Evolutionary conservation across 2,329 filamentous ascomycete species (phyloP), one percentile per base, ranked within the genome.

Genomic region (Erysiphe pulchra): DNA sequence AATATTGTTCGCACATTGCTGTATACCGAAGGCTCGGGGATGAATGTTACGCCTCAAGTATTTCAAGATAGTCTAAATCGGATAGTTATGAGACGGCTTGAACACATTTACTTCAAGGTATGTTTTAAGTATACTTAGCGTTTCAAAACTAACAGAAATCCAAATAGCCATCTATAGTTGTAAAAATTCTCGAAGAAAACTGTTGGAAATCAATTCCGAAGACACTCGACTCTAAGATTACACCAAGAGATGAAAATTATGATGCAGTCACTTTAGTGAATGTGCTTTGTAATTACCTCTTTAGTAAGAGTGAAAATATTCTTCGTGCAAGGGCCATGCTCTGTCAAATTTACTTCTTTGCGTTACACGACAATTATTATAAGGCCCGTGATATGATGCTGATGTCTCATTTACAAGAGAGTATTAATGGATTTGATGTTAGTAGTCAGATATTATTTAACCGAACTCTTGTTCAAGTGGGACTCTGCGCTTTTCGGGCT

Each of bases 371-470:
- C 64, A 79, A 93, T 57, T 98, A 95, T 71, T 95, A 93, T 73
- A 84, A 81, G 65, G 81, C 90, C 57, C 82, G 90, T 53, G 92
- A 98, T 63, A 87, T 98, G 80, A 92, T 95, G 79, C 75, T 98
- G 62, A 98, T 98, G 85, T 98, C 90, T 16, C 90, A 98, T 67
- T 69, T 98, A 60, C 87, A 94, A 60, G 90, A 98, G 69, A 92
- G 82, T 46, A 98, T 98, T 61, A 73, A 75, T 65, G 92, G 82
- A 65, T 98, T 98, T 59, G 90, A 98, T 58, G 81, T 98, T 54
- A 84, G 79, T 66, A 92, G 84, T 47, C 90, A 98, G 65, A 98
- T 98, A 50, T 77, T 98, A 47, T 98, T 92, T 77, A 98, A 98
- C 73, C 77, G 90, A 54, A 94, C 90, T 1, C 73, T 98, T 32